These are phyloP conservation scores for Echeveria elegans DNA, from an alignment of 164 flowering plant species.

Conservation along the genomic window DNA sequence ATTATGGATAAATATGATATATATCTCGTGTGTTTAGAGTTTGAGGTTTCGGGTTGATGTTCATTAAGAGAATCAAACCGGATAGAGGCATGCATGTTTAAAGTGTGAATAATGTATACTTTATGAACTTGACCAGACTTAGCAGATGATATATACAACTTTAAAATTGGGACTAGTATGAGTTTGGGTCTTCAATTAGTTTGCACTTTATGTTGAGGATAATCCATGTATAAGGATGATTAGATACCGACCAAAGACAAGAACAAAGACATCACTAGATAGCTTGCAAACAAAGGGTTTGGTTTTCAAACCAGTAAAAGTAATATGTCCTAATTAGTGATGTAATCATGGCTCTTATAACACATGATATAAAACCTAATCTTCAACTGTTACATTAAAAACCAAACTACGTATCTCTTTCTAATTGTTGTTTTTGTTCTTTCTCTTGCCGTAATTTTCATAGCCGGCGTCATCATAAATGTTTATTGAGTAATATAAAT, in stretches of 20 bases:
- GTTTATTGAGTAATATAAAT: too few species aligned
- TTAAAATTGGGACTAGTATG: slow-evolving; percentile 2
- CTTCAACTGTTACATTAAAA: neutral
- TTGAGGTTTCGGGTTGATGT: neutral
- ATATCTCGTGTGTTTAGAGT: neutral
- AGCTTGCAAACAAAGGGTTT: neutral
- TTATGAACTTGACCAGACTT: neutral
- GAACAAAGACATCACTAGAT: neutral
- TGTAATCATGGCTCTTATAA: neutral
- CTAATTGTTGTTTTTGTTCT: neutral
- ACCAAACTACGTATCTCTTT: neutral
- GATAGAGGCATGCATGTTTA: too few species aligned
- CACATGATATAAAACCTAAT: slow-evolving; percentile 4
- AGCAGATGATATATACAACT: neutral
- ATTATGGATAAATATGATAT: too few species aligned
- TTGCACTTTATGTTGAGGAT: neutral
- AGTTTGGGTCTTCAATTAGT: neutral
- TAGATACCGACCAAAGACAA: neutral
- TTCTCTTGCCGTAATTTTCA: neutral
- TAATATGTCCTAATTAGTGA: neutral
- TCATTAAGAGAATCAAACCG: too few species aligned
- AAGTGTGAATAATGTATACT: neutral
- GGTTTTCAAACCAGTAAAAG: neutral
- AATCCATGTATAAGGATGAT: slow-evolving; percentile 2
- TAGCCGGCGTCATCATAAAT: neutral